Conservation (phyloP, 2,329 filamentous ascomycete genomes). For the Apiospora kogelbergensis region DNA sequence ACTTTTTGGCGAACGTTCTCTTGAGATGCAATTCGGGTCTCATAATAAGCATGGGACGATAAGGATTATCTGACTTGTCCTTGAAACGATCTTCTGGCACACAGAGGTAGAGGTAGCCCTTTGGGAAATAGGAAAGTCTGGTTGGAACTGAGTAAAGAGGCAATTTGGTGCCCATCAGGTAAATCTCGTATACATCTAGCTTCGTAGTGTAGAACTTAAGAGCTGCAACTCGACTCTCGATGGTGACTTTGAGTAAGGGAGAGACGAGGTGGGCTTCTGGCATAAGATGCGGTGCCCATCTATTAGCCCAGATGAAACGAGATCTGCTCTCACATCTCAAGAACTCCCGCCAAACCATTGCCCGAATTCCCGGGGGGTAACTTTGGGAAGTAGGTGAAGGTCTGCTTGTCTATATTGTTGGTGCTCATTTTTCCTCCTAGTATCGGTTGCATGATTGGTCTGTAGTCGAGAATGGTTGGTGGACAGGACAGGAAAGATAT, state of each 20-base stretch:
- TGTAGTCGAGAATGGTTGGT: not conserved
- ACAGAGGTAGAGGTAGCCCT: not conserved
- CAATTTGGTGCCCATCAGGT: no score
- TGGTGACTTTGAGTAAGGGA: not conserved
- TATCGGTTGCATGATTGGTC: not conserved
- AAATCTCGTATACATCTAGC: not conserved
- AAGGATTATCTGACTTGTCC: no score
- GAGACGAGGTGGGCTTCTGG: not conserved
- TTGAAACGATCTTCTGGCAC: not conserved
- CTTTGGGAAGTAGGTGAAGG: not conserved
- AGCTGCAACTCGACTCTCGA: not conserved
- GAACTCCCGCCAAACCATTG: not conserved
- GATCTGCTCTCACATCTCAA: not conserved
- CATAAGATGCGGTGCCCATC: not conserved
- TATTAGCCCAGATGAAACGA: not conserved
- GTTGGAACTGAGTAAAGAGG: no score
- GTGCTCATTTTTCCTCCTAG: not conserved
- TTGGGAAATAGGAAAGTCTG: not conserved
- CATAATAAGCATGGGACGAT: not conserved
- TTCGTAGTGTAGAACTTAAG: not conserved
- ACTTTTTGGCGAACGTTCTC: not conserved
- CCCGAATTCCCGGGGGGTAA: not conserved
- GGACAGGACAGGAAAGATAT: not conserved
- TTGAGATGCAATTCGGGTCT: not conserved
- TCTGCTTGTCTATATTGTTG: not conserved